Base-by-base conservation (phyloP, 495 filamentous ascomycete genomes). In the Umbilicaria muhlenbergii region DNA sequence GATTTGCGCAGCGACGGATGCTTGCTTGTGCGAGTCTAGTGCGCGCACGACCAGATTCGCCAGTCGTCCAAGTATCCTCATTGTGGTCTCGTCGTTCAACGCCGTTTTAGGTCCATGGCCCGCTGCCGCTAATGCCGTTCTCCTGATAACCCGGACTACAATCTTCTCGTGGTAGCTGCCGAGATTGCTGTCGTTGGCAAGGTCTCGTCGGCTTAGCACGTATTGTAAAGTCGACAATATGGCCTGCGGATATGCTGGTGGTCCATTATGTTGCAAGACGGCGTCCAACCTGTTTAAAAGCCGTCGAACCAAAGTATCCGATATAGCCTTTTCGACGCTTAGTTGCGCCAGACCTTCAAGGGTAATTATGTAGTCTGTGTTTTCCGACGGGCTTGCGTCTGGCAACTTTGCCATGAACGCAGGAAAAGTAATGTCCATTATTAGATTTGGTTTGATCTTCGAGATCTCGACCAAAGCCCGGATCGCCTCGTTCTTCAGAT, bases 371-470 rank as follows among this genome's bases (percentile, higher is more conserved):
- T 81, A 82, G 3, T 53, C 48, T 19, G 39, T 57, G 19, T 68
- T 58, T 40, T 71, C 71, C 17, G 61, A 58, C 7, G 47, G 34
- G 38, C 51, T 43, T 2, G 42, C 42, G 38, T 83, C 78, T 3
- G 81, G 81, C 2, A 86, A 61, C 21, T 72, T 70, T 1, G 80
- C 80, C 62, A 84, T 74, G 51, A 86, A 83, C 10, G 75, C 74
- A 12, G 81, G 81, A 58, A 86, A 78, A 0, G 80, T 81, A 28
- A 78, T 77, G 39, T 83, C 70, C 58, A 81, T 73, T 15, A 86
- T 76, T 18, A 80, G 55, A n/a, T 69, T 68, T 11, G 79, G 74
- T 49, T 78, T 80, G 41, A 75, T 65, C 47, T 71, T 78, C 7
- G 80, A 80, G 39, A 86, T 70, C 28, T 78, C 70, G 10, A 73